Conservation (phyloP, 306 rosid species). For the Lathyrus sativus region DNA sequence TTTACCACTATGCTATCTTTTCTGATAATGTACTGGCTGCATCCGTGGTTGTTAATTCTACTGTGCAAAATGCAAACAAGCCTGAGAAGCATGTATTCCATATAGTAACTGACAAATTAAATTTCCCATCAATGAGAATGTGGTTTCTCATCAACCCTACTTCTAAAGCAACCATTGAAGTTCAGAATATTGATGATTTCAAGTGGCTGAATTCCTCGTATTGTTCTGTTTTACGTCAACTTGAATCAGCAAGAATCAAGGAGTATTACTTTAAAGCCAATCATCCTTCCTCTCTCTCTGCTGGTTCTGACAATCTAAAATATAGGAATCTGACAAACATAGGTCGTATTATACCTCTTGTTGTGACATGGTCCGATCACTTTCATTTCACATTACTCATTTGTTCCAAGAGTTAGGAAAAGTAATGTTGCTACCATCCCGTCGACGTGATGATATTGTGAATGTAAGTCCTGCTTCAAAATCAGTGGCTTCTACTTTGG, state of each 20-base stretch:
- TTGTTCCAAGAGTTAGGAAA: too few species aligned
- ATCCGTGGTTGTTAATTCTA: slow-evolving; percentile 93
- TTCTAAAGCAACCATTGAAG: slow-evolving; percentile 60
- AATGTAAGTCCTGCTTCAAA: too few species aligned
- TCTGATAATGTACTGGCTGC: slow-evolving; percentile 94
- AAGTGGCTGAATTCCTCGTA: slow-evolving; percentile 97
- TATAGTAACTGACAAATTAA: slow-evolving; percentile 88
- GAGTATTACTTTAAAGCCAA: slow-evolving; percentile 95
- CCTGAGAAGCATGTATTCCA: slow-evolving; percentile 91
- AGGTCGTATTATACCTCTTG: too few species aligned
- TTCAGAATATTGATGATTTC: slow-evolving; percentile 92
- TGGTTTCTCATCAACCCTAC: slow-evolving; percentile 93
- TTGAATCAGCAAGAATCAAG: slow-evolving; percentile 86
- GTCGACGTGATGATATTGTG: too few species aligned
- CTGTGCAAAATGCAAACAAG: slow-evolving; percentile 77
- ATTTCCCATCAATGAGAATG: slow-evolving; percentile 89
- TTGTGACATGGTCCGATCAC: too few species aligned
- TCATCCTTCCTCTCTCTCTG: slow-evolving; percentile 81
- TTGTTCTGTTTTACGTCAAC: slow-evolving; percentile 94
- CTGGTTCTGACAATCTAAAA: too few species aligned
- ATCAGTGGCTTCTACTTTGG: too few species aligned
- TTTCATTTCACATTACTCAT: too few species aligned
- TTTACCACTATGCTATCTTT: slow-evolving; percentile 90
- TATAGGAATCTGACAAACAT: too few species aligned
- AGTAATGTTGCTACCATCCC: too few species aligned